Evolutionary conservation across 2,329 filamentous ascomycete genomes (phyloP).

Genomic region (Aotearoamyces nothofagi): DNA sequence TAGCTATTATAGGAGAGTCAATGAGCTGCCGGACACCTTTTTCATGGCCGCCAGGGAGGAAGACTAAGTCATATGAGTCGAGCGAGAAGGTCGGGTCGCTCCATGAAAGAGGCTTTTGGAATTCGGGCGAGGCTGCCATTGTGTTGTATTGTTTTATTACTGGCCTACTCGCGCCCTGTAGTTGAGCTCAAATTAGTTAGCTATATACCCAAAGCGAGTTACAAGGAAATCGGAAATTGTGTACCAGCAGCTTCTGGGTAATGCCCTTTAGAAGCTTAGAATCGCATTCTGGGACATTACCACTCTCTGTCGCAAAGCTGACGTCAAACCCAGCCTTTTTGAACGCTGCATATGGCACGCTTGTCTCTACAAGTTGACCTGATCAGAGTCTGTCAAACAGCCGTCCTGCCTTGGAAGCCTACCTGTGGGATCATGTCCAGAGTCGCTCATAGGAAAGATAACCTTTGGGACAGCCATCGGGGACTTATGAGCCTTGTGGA

Average conservation of each 20-base stretch:
- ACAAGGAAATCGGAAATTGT: no score
- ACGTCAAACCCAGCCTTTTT: slow-evolving; percentile 31
- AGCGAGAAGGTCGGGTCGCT: slow-evolving; percentile 26
- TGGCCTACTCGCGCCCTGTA: slow-evolving; percentile 28
- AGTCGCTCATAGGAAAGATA: slow-evolving; percentile 35
- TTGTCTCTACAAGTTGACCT: slow-evolving; percentile 25
- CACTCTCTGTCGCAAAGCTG: slow-evolving; percentile 33
- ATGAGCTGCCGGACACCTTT: slow-evolving; percentile 34
- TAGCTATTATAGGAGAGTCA: slow-evolving; percentile 29
- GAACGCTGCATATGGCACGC: slow-evolving; percentile 31
- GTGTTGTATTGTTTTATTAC: slow-evolving; percentile 25
- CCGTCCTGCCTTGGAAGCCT: slow-evolving; percentile 1
- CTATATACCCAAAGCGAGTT: no score
- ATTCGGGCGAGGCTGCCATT: slow-evolving; percentile 27
- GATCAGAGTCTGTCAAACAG: background rate
- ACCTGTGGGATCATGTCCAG: slow-evolving; percentile 40
- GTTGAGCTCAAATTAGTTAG: no score
- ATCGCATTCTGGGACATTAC: slow-evolving; percentile 31
- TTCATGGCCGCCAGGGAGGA: slow-evolving; percentile 37
- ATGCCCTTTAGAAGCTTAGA: slow-evolving; percentile 31
- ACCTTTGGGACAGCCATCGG: slow-evolving; percentile 20
- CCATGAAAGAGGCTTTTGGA: slow-evolving; percentile 29
- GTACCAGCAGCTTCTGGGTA: slow-evolving; percentile 32
- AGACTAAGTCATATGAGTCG: slow-evolving; percentile 29
- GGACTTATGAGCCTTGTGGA: no score